Base-by-base conservation (phyloP, 2,329 filamentous ascomycete genomes). In the Aureobasidium leucospermi region DNA sequence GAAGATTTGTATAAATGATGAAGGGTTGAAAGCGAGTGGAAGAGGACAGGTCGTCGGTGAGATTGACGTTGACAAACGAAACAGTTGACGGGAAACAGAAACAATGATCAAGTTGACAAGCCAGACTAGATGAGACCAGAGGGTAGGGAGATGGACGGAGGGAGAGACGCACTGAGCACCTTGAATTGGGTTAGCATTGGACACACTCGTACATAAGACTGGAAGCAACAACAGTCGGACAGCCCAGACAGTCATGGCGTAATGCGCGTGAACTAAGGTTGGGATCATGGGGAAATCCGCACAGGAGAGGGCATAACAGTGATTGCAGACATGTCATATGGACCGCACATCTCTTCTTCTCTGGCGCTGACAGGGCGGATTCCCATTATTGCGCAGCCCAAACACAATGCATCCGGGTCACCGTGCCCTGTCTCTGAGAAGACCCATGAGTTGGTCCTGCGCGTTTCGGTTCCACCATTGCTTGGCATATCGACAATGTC, bases 221-320 rank as follows among this genome's bases (percentile, higher is more conserved):
- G 58, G 41, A 39, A 48, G 39, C 39, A 45, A 41, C 46, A 46
- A 43, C 53, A 16, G 29, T 59, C 58, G 34, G 57, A 51, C 46
- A 59, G 46, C 46, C 39, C 48, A 59, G 46, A 45, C 39, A 52
- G 41, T 53, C 58, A 59, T 59, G 58, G 58, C 58, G 58, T 53
- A 59, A 59, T 53, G 15, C 32, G 47, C 48, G 16, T 38, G 39
- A 31, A 59, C 47, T 53, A 59, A 59, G 38, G 48, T 59, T 59
- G 39, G 39, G 46, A 55, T 48, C 42, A 41, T 58, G 55, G 55
- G 42, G 55, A 34, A 42, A 48, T 32, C 55, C 55, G 55, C 15
- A 31, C 15, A 58, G 15, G 38, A 47, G 19, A 58, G 47, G 43
- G 42, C 55, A 58, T 34, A 47, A 48, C 16, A 58, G 34, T 29